phyloP scores from a whole-genome alignment of 2,329 filamentous ascomycete species.

The Biscogniauxia marginata region DNA sequence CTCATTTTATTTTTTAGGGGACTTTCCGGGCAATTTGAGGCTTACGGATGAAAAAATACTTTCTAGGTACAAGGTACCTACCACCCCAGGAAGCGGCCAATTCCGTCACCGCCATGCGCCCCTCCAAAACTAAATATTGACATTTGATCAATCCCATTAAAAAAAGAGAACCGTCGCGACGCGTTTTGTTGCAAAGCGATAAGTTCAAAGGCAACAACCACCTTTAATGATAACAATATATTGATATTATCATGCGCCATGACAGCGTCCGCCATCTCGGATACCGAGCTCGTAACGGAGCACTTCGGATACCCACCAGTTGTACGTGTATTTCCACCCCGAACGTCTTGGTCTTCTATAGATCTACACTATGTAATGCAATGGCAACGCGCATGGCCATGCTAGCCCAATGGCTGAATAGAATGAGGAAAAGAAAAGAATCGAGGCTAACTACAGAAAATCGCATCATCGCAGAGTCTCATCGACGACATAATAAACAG shows the following conservation, averaged over 20 bases:
- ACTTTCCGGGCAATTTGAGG: no score
- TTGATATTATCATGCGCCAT: conserved; percentile 32
- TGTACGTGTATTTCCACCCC: conserved; percentile 51
- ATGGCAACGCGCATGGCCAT: no score
- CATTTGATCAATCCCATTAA: conserved; percentile 11
- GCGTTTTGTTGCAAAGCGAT: conserved; percentile 9
- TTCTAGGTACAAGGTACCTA: no score
- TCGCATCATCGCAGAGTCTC: conserved; percentile 74
- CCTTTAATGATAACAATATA: background rate
- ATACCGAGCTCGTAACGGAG: conserved; percentile 79
- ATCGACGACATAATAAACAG: conserved; percentile 98
- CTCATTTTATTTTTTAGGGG: no score
- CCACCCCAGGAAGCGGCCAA: no score
- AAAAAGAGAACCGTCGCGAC: conserved; percentile 12
- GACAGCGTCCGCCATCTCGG: conserved; percentile 36
- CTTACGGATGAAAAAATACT: no score
- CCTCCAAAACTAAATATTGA: conserved; percentile 33
- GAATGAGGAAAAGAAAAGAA: no score
- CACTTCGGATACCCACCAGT: conserved; percentile 94
- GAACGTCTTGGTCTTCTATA: no score
- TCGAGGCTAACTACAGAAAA: no score
- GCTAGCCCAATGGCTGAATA: no score
- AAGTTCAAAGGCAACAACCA: background rate
- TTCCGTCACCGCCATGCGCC: no score
- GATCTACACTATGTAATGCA: no score